Conservation (phyloP, 148 eudicot species). For the Arbutus unedo region DNA sequence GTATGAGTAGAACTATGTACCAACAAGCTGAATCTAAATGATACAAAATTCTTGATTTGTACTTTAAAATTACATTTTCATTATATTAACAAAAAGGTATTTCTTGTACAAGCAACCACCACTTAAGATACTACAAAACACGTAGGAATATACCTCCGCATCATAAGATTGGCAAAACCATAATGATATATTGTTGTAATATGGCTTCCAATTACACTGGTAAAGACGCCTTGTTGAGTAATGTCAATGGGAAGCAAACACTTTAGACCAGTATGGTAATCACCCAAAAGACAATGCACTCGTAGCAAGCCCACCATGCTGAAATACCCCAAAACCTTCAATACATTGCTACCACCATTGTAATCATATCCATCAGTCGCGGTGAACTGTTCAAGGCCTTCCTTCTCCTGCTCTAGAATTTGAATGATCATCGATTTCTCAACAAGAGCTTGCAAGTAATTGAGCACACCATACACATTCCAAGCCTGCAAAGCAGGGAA, state of each 20-base stretch:
- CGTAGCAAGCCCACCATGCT: constrained; percentile 97
- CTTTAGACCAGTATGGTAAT: constrained; percentile 93
- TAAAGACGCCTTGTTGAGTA: constrained; percentile 91
- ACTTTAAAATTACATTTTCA: neutral
- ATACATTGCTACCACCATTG: constrained; percentile 90
- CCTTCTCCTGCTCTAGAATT: constrained; percentile 82
- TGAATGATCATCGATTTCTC: constrained; percentile 83
- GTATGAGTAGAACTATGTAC: neutral
- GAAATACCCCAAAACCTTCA: constrained; percentile 94
- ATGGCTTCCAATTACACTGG: constrained; percentile 94
- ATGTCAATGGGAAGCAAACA: constrained; percentile 91
- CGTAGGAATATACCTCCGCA: constrained; percentile 59
- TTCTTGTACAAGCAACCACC: neutral
- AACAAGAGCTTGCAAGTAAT: constrained; percentile 93
- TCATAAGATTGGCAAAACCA: constrained; percentile 97
- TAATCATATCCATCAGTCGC: constrained; percentile 96
- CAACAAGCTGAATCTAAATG: neutral
- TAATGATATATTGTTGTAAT: constrained; percentile 91
- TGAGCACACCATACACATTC: constrained; percentile 98
- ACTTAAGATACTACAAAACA: neutral
- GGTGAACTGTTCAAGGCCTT: constrained; percentile 89
- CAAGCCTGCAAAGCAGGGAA: constrained; percentile 57
- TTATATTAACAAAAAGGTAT: neutral
- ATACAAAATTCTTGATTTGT: neutral
- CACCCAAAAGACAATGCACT: constrained; percentile 91